Evolutionary conservation across 805 yeast species (phyloP).

Genomic region (Blastobotrys attinorum): DNA sequence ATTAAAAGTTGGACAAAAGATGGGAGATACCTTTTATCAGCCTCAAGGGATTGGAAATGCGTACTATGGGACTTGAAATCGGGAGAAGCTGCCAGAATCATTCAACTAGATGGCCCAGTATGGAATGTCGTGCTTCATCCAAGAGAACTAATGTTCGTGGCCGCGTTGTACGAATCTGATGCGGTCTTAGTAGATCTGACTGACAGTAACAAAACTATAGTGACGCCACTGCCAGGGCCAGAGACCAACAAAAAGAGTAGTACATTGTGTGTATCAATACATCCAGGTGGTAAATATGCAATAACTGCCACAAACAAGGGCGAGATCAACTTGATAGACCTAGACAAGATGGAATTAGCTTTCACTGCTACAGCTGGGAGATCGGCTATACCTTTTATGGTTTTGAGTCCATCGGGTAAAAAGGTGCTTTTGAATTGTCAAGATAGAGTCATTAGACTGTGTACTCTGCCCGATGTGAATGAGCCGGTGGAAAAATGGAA

Average conservation of each 20-base stretch:
- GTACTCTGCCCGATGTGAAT: conserved; percentile 24
- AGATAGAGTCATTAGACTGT: conserved; percentile 28
- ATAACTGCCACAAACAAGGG: conserved; percentile 80
- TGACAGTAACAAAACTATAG: conserved; percentile 9
- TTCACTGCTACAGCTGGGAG: conserved; percentile 51
- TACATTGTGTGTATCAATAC: conserved; percentile 44
- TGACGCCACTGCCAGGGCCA: neutral
- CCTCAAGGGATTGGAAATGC: conserved; percentile 77
- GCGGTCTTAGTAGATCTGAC: conserved; percentile 44
- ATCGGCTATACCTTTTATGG: conserved; percentile 67
- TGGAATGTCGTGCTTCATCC: conserved; percentile 65
- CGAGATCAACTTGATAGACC: conserved; percentile 44
- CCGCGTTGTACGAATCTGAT: conserved; percentile 55
- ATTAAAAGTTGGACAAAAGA: conserved; percentile 57
- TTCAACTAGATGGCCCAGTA: conserved; percentile 59
- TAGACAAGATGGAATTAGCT: conserved; percentile 28
- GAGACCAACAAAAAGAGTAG: conserved; percentile 11
- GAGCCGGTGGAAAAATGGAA: conserved; percentile 35
- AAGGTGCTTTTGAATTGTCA: conserved; percentile 26
- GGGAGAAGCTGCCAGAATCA: conserved; percentile 34
- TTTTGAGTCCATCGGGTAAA: conserved; percentile 55
- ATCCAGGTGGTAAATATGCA: conserved; percentile 47
- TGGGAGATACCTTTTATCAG: conserved; percentile 60
- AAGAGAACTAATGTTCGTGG: conserved; percentile 42
- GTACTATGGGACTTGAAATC: conserved; percentile 68